Evolutionary conservation across 2,329 filamentous ascomycete genomes (phyloP), one percentile per base, ranked within the genome.

Genomic region (Emergomyces orientalis): DNA sequence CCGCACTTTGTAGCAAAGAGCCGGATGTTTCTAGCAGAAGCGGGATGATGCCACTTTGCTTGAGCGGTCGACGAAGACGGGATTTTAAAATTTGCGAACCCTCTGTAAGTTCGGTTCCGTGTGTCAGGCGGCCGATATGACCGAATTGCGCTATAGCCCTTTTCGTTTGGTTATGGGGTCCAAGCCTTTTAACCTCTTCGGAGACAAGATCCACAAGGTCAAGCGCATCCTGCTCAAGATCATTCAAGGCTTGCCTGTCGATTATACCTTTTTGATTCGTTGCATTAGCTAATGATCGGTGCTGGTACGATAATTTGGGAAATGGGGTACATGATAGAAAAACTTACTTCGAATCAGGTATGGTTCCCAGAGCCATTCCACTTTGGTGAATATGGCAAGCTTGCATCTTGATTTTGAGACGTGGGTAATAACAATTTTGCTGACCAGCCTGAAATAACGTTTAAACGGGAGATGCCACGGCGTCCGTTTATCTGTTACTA

Each of bases 351-450:
- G 76, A 49, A 80, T 73, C 37, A 81, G 71, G 58, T 72, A 79
- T 13, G 86, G 87, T 61, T 84, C 79, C 67, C 86, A 88, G 32
- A 85, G 82, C 94, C 94, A 97, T 68, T 91, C 89, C n/a, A 96
- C 85, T 70, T 88, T 89, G 61, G 87, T 89, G 76, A 90, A 96
- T 52, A 97, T 85, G 32, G 91, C 88, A 62, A 99, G 84, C 77
- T 94, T 97, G 75, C 91, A 96, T 74, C 88, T 91, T 14, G 90
- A 91, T 77, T 97, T 97, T 60, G 91, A 87, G 64, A 93, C 83
- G 71, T 97, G 91, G 2, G 94, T 97, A 66, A 99, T 94, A 66
- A 97, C 91, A 66, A 96, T 86, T 76, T 96, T 97, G 67, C 86
- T 93, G 63, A 95, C 85, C 27, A 97, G 80, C 69, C 88, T 87